Percentiles rank a stretch among this genome's conserved stretches.
Conservation (phyloP, 352 stramenopile genomes). For the Pythium utonaiense region DNA sequence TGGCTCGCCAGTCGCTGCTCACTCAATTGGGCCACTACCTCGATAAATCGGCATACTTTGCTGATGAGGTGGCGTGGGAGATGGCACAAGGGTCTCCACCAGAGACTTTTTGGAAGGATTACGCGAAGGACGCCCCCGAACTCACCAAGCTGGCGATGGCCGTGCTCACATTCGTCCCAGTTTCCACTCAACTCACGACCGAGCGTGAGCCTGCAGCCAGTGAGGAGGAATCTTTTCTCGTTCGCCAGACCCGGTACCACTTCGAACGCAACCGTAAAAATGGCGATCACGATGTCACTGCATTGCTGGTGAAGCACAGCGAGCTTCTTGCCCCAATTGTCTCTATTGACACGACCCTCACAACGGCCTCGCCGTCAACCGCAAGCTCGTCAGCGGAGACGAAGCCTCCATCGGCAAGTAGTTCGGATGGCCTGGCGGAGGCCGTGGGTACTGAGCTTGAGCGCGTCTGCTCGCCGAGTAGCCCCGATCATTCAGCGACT, state of each 20-base stretch:
- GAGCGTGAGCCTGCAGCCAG: background rate
- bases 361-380: background rate
- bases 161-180: constrained; percentile 25
- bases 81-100: constrained; percentile 37
- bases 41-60: constrained; percentile 36
- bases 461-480: background rate
- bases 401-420: background rate
- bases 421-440: background rate
- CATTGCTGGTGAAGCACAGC: background rate
- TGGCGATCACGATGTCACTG: background rate
- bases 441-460: background rate
- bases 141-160: constrained; percentile 34
- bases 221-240: background rate
- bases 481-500: background rate
- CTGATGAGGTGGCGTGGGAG: constrained; percentile 43
- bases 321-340: background rate
- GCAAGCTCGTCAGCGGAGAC: background rate
- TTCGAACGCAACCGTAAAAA: constrained; percentile 11
- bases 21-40: constrained; percentile 36
- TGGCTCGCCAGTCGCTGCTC: constrained; percentile 25
- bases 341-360: background rate
- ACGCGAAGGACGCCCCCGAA: constrained; percentile 37
- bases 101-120: constrained; percentile 49
- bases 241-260: constrained; percentile 14
- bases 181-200: background rate